Evolutionary conservation across 2,329 filamentous ascomycete genomes (phyloP).

Genomic region (Nannizziopsis arthrosporioides): DNA sequence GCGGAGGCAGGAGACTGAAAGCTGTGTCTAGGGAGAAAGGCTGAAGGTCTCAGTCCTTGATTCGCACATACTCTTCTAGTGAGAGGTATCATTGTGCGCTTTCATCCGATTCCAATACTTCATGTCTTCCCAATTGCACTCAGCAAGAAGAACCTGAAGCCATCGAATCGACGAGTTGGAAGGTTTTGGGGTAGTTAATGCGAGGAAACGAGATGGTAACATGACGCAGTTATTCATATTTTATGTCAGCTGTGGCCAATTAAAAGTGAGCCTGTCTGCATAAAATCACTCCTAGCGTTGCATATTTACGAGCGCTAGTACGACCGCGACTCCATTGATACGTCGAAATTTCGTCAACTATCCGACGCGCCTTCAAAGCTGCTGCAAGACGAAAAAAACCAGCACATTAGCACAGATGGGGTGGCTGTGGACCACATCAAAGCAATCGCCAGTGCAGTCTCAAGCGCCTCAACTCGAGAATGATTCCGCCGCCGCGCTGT

Average conservation of each 20-base stretch:
- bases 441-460: conserved; percentile 19
- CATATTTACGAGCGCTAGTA: conserved; percentile 4
- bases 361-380: too few species aligned
- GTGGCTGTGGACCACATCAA: conserved; percentile 35
- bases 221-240: not conserved
- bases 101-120: not conserved
- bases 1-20: too few species aligned
- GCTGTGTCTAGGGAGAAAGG: not conserved
- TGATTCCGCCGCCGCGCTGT: not conserved
- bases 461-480: conserved; percentile 4
- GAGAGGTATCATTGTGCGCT: conserved; percentile 9
- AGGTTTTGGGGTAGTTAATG: too few species aligned
- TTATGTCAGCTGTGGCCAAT: not conserved
- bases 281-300: not conserved
- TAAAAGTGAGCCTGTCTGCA: too few species aligned
- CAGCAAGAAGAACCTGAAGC: too few species aligned
- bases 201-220: too few species aligned
- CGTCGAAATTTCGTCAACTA: conserved; percentile 1
- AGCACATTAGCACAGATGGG: conserved; percentile 28
- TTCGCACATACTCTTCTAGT: conserved; percentile 6
- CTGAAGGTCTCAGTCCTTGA: not conserved
- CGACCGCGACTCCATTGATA: conserved; percentile 1
- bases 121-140: too few species aligned
- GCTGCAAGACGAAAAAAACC: not conserved
- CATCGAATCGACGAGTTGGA: too few species aligned